These are phyloP conservation scores for Pneumocystis oryctolagi DNA, from an alignment of 1,139 yeast genomes.

Conservation along the genomic window DNA sequence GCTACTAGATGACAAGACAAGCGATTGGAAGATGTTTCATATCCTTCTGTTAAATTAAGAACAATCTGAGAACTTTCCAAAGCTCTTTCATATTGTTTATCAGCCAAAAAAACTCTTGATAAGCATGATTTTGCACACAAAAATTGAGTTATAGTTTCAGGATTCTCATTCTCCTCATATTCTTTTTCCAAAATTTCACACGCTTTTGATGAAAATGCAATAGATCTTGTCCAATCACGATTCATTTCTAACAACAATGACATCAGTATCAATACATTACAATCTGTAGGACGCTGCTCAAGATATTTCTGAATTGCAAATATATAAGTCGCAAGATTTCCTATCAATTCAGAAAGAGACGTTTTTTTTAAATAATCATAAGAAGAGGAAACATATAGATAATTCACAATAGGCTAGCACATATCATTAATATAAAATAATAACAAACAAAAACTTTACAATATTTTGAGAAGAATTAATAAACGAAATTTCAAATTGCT, in stretches of 20 bases:
- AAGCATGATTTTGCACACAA: constrained; percentile 50
- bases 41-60: constrained; percentile 29
- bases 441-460: background rate
- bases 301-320: constrained; percentile 62
- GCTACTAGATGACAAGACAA: constrained; percentile 31
- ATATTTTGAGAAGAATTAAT: background rate
- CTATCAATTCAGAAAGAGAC: background rate
- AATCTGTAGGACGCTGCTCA: constrained; percentile 47
- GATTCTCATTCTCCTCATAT: constrained; percentile 45
- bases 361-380: background rate
- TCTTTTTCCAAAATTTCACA: constrained; percentile 39
- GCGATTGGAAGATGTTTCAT: constrained; percentile 13
- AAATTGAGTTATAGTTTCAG: constrained; percentile 34
- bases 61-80: constrained; percentile 23
- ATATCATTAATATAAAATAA: background rate
- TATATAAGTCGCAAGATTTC: constrained; percentile 26
- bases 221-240: constrained; percentile 42
- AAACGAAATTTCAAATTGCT: constrained; percentile 54
- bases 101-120: constrained; percentile 56
- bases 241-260: constrained; percentile 46
- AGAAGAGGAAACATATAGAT: background rate
- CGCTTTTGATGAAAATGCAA: constrained; percentile 34
- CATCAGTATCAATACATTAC: constrained; percentile 38
- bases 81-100: constrained; percentile 31
- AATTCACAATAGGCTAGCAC: background rate